Conservation (phyloP, 202 grass and related monocot genomes). For the Zizania palustris region DNA sequence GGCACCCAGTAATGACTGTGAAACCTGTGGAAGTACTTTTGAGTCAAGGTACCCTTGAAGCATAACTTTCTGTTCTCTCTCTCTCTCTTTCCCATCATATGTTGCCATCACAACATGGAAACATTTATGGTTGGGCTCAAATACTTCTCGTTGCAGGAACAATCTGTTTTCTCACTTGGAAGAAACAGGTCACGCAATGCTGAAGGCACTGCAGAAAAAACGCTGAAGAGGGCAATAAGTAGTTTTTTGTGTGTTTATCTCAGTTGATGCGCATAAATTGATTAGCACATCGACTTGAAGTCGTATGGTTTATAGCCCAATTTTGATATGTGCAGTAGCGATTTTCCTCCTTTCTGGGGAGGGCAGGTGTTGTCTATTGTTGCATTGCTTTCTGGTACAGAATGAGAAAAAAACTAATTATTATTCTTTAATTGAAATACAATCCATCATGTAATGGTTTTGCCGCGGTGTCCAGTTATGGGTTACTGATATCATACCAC, state of each 20-base stretch:
- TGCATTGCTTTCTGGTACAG: slow-evolving; percentile 28
- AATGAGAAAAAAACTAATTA: background rate
- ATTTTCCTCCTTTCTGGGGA: background rate
- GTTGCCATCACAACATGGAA: background rate
- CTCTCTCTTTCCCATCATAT: background rate
- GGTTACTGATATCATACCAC: background rate
- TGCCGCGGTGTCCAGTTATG: background rate
- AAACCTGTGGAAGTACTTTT: slow-evolving; percentile 74
- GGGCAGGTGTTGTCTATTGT: slow-evolving; percentile 19
- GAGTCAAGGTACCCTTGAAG: slow-evolving; percentile 71
- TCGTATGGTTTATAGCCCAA: slow-evolving; percentile 23
- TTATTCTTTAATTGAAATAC: background rate
- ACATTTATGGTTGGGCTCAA: slow-evolving; percentile 25
- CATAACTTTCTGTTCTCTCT: background rate
- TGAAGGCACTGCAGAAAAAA: slow-evolving; percentile 53
- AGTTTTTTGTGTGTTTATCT: background rate
- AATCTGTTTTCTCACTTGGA: slow-evolving; percentile 87
- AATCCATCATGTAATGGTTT: background rate
- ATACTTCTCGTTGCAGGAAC: slow-evolving; percentile 58
- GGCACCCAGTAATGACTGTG: slow-evolving; percentile 66
- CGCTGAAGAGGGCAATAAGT: slow-evolving; percentile 17
- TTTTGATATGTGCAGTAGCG: slow-evolving; percentile 34
- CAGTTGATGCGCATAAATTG: slow-evolving; percentile 24
- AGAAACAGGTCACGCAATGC: slow-evolving; percentile 73
- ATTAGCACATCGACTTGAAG: slow-evolving; percentile 17